Base-by-base conservation (phyloP, 768 basidiomycete species). In the Boletus rufocinnamomeus region DNA sequence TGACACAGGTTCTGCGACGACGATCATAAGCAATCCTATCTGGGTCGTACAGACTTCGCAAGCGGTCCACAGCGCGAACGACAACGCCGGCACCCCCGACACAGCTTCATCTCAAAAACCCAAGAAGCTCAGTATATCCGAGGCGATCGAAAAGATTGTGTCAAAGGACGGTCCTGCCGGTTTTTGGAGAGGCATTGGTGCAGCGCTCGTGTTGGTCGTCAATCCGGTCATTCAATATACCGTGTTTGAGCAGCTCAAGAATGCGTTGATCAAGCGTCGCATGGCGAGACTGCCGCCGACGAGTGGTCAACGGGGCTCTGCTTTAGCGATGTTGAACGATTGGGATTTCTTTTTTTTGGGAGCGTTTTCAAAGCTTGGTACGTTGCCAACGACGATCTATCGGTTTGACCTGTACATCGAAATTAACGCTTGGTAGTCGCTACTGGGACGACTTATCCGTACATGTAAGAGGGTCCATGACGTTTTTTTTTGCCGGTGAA, bases 181-280 rank as follows among this genome's bases (percentile, higher is more conserved):
- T 2, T 88, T 99, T 69, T 97, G 91, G 88, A 82, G 93, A 47
- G 96, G 96, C 16, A 83, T 99, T 40, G 93, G 93, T 1, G 95
- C 96, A 4, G 95, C 95, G n/a, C 78, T 99, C 50, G 81, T 94
- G 30, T 80, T 98, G 46, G 96, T 98, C 63, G 84, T 93, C 61
- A 99, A 99, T 74, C 96, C 96, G 17, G 90, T 99, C 34, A 81
- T 98, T 34, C 86, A 95, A 77, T 95, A 97, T 72, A 98, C 96
- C 21, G 85, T 74, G 44, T 98, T 98, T 62, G 96, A 99, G 74
- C 93, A 97, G 69, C 78, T 98, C 66, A 97, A 96, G 80, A 97
- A 95, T 66, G 65, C 84, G 38, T 68, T 98, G 57, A 76, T 94
- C 54, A 80, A 82, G 59, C 81, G 80, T 32, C 83, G 89, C 37